Evolutionary conservation across 805 yeast species (phyloP), one percentile per base, ranked within the genome.

Genomic region (Ogataea pignaliae): DNA sequence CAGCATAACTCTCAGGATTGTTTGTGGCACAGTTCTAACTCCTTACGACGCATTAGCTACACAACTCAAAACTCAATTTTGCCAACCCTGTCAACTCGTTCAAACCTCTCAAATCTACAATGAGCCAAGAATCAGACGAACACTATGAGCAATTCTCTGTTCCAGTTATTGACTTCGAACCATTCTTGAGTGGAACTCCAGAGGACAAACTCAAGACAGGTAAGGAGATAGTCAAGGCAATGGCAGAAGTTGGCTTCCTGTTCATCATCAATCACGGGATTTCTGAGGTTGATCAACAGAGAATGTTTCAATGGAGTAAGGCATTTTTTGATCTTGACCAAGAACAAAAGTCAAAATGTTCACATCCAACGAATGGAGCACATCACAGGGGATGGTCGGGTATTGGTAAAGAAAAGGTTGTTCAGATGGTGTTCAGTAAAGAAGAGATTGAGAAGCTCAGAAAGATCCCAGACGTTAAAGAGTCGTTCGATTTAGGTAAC

Each of bases 401-500:
- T 28, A 40, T 57, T 42, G 59, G 61, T 4, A 48, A 51, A 38
- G 56, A 52, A 42, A 51, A 53, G 29, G 55, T 51, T 31, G 56
- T 48, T 28, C 56, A 53, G 34, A 48, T 53, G 56, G 53, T 50
- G 28, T 54, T 53, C 40, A 52, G 53, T 36, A 37, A 47, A 33
- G 37, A 40, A 5, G 47, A 55, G 39, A 43, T 48, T 16, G 47
- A 48, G 26, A 29, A 39, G 15, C 26, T 48, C 18, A 43, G 54
- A 33, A 40, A 48, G 37, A 40, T 38, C 15, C 59, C 59, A 13
- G 71, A 65, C 42, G 57, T 64, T 35, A 59, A 57, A 43, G 71
- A 67, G 44, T 65, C 68, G 1, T 64, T 63, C 48, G 64, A 65
- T 42, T 48, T 58, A 34, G 59, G 61, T 35, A 56, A 61, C 34